phyloP scores from a whole-genome alignment of 2,329 filamentous ascomycete genomes.

The Trichoderma gracile region DNA sequence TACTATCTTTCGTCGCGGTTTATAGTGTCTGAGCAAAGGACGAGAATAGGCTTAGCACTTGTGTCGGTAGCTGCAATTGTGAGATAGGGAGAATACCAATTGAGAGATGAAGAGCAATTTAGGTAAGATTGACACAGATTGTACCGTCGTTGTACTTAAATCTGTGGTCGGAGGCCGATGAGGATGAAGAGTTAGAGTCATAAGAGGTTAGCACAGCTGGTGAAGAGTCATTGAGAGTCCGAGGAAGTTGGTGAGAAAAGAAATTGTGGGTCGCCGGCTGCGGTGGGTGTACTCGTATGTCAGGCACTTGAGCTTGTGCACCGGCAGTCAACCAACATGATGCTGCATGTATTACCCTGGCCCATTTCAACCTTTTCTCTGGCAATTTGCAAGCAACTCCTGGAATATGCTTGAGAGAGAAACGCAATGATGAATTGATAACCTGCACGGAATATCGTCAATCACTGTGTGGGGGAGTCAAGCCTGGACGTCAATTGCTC shows the following conservation, averaged over 20 bases:
- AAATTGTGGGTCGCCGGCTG: conserved; percentile 3
- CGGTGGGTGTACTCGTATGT: neutral
- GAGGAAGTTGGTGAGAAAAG: neutral
- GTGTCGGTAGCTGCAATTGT: neutral
- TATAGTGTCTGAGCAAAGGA: neutral
- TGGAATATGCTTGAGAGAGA: neutral
- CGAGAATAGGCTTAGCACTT: neutral
- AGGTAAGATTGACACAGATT: neutral
- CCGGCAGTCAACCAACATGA: neutral
- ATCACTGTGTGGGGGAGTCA: no score
- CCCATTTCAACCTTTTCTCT: neutral
- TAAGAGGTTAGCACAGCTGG: neutral
- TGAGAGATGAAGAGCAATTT: neutral
- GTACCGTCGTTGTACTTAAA: neutral
- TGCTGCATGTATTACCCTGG: neutral
- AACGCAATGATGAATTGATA: neutral
- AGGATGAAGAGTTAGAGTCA: neutral
- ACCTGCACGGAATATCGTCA: neutral
- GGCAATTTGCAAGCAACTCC: neutral
- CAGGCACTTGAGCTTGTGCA: no score
- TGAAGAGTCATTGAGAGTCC: conserved; percentile 16
- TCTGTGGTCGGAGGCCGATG: neutral
- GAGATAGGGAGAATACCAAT: conserved; percentile 7
- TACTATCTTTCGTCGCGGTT: neutral
- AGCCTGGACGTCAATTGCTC: no score